Evolutionary conservation across 208 protist genomes (phyloP).

Genomic region (Wallacemonas rigidus): DNA sequence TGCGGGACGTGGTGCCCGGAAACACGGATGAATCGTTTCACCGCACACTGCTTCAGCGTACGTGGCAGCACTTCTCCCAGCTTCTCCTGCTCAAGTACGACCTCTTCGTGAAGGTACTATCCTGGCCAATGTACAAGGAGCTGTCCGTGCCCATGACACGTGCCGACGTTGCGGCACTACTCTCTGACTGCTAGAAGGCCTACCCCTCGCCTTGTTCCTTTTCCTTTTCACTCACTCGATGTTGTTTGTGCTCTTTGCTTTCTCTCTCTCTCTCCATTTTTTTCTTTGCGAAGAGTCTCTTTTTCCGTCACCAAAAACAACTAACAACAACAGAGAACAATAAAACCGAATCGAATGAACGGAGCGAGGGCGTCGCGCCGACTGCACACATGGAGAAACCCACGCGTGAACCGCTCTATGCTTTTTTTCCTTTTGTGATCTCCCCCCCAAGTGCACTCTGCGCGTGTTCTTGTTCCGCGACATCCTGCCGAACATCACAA

Average conservation of each 20-base stretch:
- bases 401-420: too few relatives aligned
- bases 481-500: too few relatives aligned
- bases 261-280: neutral
- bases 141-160: slow-evolving; percentile 42
- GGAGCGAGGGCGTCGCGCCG: too few relatives aligned
- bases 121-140: slow-evolving; percentile 59
- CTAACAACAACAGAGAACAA: too few relatives aligned
- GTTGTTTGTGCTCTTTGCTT: neutral
- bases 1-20: slow-evolving; percentile 55
- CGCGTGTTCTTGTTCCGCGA: too few relatives aligned
- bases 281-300: too few relatives aligned
- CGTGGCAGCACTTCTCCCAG: slow-evolving; percentile 78
- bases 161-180: slow-evolving; percentile 41
- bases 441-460: too few relatives aligned
- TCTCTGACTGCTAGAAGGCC: slow-evolving; percentile 38
- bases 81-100: slow-evolving; percentile 78
- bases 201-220: slow-evolving; percentile 20
- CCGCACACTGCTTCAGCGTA: slow-evolving; percentile 74
- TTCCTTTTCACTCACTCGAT: slow-evolving; percentile 5
- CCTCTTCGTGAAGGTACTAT: slow-evolving; percentile 57
- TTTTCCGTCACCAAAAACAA: too few relatives aligned
- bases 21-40: slow-evolving; percentile 78
- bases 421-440: too few relatives aligned
- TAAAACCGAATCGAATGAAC: too few relatives aligned
- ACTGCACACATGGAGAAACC: too few relatives aligned